These are phyloP conservation scores for Heracleum sosnowskyi DNA, from an alignment of 129 eudicot species.

Conservation along the genomic window DNA sequence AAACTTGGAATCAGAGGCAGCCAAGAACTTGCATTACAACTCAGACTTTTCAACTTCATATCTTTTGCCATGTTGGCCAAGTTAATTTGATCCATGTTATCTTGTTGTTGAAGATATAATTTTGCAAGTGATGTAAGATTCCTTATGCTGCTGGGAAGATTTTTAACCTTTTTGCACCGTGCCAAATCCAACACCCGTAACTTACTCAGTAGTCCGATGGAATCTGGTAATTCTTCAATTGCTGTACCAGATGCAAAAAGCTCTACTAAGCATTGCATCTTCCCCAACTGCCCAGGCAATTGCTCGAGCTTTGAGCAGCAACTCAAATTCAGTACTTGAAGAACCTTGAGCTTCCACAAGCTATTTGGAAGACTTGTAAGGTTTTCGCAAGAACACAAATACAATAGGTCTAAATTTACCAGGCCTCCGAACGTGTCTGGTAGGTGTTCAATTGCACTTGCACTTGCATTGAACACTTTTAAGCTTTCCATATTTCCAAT, in stretches of 20 bases:
- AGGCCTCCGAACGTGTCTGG: neutral
- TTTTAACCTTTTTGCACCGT: neutral
- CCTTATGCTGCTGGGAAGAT: neutral
- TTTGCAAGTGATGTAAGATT: neutral
- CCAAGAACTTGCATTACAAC: neutral
- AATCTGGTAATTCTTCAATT: neutral
- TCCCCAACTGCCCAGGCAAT: neutral
- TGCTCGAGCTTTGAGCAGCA: neutral
- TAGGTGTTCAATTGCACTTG: too few relatives aligned
- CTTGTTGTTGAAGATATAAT: neutral
- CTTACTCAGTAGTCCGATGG: neutral
- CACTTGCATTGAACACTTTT: too few relatives aligned
- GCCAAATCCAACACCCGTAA: neutral
- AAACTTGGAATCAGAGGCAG: neutral
- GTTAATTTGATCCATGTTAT: neutral
- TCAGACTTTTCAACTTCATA: neutral
- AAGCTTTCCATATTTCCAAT: too few relatives aligned
- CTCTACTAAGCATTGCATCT: neutral
- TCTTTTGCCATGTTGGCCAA: neutral
- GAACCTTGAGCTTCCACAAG: neutral
- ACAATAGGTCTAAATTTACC: neutral
- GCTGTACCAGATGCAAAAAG: neutral
- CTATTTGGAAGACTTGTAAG: neutral
- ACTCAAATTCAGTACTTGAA: neutral
- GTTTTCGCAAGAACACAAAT: neutral